Evolutionary conservation across 805 yeast genomes (phyloP), one percentile per base, ranked within the genome.

Genomic region (Candida nemodendra): DNA sequence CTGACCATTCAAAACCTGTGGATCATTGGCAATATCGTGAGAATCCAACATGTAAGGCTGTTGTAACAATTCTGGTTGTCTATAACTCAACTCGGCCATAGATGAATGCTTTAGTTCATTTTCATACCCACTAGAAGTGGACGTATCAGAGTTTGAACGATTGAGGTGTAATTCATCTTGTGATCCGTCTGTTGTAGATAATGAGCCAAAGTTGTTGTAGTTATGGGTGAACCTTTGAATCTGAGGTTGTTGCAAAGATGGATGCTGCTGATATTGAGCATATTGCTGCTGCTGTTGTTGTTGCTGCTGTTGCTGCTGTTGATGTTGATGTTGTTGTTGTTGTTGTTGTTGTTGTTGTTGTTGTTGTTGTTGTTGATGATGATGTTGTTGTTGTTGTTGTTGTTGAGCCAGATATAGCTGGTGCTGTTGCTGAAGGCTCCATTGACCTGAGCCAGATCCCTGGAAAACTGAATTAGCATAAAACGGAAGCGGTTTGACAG

Each of bases 121-220:
- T 11, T 44, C 47, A 22, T 39, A 45, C 15, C 51, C 56, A 4
- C 53, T 47, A 2, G 59, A 53, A 3, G 54, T 50, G 7, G 60
- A 55, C 4, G 61, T 56, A 29, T 57, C 61, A 4, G 59, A 54
- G 30, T 49, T 51, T 3, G 52, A 39, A 36, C 59, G 44, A 36
- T 51, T 45, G 14, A 48, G 35, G 9, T 44, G 52, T 23, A 50
- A 27, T 14, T 56, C 62, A 36, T 56, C 57, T 19, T 53, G 59
- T 5, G 60, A 53, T n/a, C 60, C 56, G 35, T 51, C 57, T 3
- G 51, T 47, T 6, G 58, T 50, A 3, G 61, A 56, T 9, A 52
- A 21, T 2, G 58, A 50, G 2, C 59, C 57, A 38, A 41, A 49
- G 21, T 48, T 49, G 50, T 39, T 51, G 53, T 36, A 51, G 41